Evolutionary conservation across 2,329 filamentous ascomycete species (phyloP).

Genomic region (Coleophoma eucalyptorum): DNA sequence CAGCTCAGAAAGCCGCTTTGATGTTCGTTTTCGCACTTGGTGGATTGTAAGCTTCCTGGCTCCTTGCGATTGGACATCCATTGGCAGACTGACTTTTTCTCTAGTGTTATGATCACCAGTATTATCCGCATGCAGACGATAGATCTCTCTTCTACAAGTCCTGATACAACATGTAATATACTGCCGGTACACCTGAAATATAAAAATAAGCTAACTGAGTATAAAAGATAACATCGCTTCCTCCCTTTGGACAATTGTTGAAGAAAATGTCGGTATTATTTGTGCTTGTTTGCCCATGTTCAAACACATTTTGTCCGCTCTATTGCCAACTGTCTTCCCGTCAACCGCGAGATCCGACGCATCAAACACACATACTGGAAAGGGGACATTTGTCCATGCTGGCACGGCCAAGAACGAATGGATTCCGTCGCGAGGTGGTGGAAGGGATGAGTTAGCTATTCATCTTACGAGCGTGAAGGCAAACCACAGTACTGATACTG

Average conservation of each 20-base stretch:
- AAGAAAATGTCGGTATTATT: constrained; percentile 31
- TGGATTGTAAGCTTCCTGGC: constrained; percentile 26
- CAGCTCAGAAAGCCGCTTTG: constrained; percentile 43
- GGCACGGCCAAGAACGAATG: constrained; percentile 9
- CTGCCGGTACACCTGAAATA: neutral
- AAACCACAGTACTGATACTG: constrained; percentile 5
- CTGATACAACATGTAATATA: constrained; percentile 14
- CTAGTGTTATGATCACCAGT: constrained; percentile 24
- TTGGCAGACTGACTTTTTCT: neutral
- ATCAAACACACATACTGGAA: neutral
- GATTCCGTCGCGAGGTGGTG: constrained; percentile 5
- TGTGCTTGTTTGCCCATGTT: constrained; percentile 35
- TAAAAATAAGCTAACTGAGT: neutral
- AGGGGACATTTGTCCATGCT: constrained; percentile 3
- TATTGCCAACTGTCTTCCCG: constrained; percentile 18
- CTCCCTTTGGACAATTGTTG: constrained; percentile 33
- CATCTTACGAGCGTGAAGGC: neutral
- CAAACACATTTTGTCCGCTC: constrained; percentile 22
- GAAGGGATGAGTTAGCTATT: neutral
- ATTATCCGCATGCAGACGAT: constrained; percentile 31
- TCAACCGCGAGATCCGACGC: neutral
- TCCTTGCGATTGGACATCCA: neutral
- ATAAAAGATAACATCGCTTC: constrained; percentile 19
- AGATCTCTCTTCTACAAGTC: constrained; percentile 12
- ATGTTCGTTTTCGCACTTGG: constrained; percentile 32